Conservation (phyloP, 371 early-diverging fungal species). For the Rhizopus delemar region DNA sequence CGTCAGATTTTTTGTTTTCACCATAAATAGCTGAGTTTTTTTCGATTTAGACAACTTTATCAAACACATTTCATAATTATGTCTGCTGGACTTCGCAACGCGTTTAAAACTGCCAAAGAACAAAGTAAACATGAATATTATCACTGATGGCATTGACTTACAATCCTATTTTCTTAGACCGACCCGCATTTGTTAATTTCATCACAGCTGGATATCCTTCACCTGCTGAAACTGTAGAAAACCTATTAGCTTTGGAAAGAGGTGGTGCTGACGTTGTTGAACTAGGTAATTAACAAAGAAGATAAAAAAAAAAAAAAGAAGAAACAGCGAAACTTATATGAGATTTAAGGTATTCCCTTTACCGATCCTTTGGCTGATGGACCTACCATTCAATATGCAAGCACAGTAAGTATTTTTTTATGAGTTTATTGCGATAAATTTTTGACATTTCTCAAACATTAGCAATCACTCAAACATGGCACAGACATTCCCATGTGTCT, state of each 20-base stretch:
- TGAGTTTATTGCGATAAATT: neutral
- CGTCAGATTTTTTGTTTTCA: neutral
- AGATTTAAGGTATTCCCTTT: slow-evolving; percentile 82
- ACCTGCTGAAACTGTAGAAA: slow-evolving; percentile 74
- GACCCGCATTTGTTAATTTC: slow-evolving; percentile 92
- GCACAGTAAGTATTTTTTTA: slow-evolving; percentile 58
- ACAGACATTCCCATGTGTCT: slow-evolving; percentile 82
- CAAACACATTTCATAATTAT: slow-evolving; percentile 20
- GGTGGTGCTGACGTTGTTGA: slow-evolving; percentile 97
- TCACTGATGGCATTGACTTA: neutral
- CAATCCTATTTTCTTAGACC: slow-evolving; percentile 43
- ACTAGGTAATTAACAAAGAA: slow-evolving; percentile 66
- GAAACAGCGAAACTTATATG: neutral
- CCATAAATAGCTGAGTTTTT: neutral
- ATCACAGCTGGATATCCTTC: slow-evolving; percentile 92
- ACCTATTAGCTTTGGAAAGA: slow-evolving; percentile 81
- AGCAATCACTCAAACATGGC: slow-evolving; percentile 66
- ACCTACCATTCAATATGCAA: slow-evolving; percentile 92
- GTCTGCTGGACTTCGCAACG: slow-evolving; percentile 49
- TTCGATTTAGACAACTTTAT: neutral
- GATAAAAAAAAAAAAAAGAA: neutral
- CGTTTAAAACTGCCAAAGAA: slow-evolving; percentile 42
- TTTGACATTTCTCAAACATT: neutral
- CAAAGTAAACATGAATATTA: slow-evolving; percentile 34
- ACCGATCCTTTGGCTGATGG: slow-evolving; percentile 98